Conservation (phyloP, 306 rosid species). For the Malus domestica region DNA sequence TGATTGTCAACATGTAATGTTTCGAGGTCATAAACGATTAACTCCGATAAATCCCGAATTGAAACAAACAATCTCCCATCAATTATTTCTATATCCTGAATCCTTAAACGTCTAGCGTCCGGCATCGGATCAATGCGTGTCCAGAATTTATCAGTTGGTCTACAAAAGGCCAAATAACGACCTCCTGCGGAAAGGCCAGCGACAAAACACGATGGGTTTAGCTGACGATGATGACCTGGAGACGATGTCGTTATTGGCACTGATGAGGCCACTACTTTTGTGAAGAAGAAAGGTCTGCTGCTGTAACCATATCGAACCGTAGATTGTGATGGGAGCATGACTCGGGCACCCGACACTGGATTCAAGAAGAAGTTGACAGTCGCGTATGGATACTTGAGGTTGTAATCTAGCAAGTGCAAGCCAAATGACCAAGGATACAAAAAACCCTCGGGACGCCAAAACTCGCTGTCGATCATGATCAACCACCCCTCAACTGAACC, state of each 20-base stretch:
- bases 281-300: background rate
- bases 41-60: background rate
- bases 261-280: background rate
- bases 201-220: background rate
- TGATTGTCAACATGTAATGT: background rate
- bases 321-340: background rate
- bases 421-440: background rate
- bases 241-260: background rate
- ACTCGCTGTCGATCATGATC: background rate
- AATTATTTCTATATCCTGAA: background rate
- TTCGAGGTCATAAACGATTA: background rate
- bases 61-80: background rate
- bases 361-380: background rate
- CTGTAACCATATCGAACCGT: background rate
- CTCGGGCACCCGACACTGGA: background rate
- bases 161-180: background rate
- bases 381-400: background rate
- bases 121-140: background rate
- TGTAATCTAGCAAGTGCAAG: background rate
- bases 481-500: constrained; percentile 1
- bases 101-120: no score
- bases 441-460: background rate
- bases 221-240: background rate
- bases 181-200: background rate
- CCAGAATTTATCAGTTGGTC: background rate